Percentiles rank a stretch among this genome's conserved stretches.
Conservation (phyloP, 495 filamentous ascomycete species). For the Endocarpon pusillum region DNA sequence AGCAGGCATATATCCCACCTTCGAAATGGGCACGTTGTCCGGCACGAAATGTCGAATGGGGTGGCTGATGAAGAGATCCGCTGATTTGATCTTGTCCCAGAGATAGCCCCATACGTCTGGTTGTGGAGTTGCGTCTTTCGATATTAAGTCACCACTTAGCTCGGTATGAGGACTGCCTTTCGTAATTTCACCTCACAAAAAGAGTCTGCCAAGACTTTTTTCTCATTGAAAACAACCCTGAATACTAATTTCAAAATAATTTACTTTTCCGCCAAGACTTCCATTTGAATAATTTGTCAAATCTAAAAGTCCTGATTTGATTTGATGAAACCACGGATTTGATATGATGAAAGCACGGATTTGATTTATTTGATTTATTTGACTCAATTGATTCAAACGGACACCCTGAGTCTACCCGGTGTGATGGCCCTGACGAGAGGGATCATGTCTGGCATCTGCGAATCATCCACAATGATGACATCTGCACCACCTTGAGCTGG, state of each 20-base stretch:
- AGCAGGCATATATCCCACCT: constrained; percentile 65
- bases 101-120: constrained; percentile 62
- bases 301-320: too few species aligned
- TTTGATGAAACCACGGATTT: too few species aligned
- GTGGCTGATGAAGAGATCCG: constrained; percentile 74
- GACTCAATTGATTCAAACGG: too few species aligned
- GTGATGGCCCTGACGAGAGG: constrained; percentile 55
- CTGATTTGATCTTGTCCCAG: constrained; percentile 51
- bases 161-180: too few species aligned
- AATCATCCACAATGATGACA: constrained; percentile 68
- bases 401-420: constrained; percentile 56
- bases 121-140: constrained; percentile 44
- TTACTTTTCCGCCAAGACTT: too few species aligned
- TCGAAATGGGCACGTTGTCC: constrained; percentile 40
- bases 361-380: too few species aligned
- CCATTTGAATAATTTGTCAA: too few species aligned
- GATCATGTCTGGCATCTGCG: constrained; percentile 75
- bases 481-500: constrained; percentile 60
- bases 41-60: constrained; percentile 70
- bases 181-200: too few species aligned
- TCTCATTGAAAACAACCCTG: too few species aligned
- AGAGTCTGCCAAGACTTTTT: too few species aligned
- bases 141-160: constrained; percentile 59
- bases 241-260: constrained; percentile 67
- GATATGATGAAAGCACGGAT: too few species aligned